phyloP scores from a whole-genome alignment of 768 basidiomycete genomes.

The Sarcodon sp. region DNA sequence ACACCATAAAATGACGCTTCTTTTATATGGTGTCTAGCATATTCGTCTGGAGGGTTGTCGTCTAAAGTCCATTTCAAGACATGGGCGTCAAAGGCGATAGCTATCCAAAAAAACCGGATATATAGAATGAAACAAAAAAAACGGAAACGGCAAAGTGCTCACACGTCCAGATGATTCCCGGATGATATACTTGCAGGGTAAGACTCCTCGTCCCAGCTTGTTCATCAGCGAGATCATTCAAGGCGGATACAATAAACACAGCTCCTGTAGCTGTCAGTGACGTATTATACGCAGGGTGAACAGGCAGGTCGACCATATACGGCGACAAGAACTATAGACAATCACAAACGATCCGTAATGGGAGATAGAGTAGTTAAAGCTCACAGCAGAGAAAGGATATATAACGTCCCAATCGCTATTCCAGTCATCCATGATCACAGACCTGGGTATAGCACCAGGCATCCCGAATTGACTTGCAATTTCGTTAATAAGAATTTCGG shows the following conservation, averaged over 20 bases:
- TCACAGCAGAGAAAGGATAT: conserved; percentile 68
- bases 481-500: conserved; percentile 42
- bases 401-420: conserved; percentile 85
- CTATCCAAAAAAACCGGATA: conserved; percentile 18
- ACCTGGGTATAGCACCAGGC: conserved; percentile 22
- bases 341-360: not conserved
- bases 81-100: conserved; percentile 85
- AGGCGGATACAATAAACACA: conserved; percentile 40
- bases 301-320: conserved; percentile 61
- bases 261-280: conserved; percentile 13
- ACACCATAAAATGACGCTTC: conserved; percentile 80
- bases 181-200: conserved; percentile 60
- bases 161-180: conserved; percentile 83
- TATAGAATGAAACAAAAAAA: not conserved
- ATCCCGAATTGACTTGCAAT: conserved; percentile 52
- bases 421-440: conserved; percentile 56
- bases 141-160: not conserved
- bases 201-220: conserved; percentile 54
- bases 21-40: conserved; percentile 79
- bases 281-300: conserved; percentile 20
- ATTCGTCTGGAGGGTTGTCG: conserved; percentile 62
- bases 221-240: conserved; percentile 42
- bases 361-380: conserved; percentile 10
- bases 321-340: conserved; percentile 62
- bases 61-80: conserved; percentile 80